Percentiles rank a stretch among this genome's conserved stretches.
Conservation (phyloP, 2,329 filamentous ascomycete species). For the Lecanicillium sp. region DNA sequence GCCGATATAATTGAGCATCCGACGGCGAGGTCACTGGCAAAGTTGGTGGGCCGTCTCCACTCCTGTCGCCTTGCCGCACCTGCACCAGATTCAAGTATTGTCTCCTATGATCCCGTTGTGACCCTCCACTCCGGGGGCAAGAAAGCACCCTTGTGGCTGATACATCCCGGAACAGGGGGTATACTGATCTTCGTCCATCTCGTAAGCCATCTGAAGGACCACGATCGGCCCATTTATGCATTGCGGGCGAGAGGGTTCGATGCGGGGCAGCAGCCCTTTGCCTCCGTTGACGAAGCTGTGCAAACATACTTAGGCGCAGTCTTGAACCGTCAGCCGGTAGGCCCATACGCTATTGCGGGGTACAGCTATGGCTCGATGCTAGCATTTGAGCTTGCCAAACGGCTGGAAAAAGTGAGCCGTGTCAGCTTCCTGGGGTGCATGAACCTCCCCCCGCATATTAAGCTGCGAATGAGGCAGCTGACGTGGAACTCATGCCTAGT, state of each 20-base stretch:
- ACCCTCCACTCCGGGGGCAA: constrained; percentile 22
- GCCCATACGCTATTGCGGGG: constrained; percentile 43
- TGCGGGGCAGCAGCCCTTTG: constrained; percentile 26
- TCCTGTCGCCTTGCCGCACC: too few species aligned
- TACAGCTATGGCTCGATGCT: constrained; percentile 43
- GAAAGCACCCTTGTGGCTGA: constrained; percentile 29
- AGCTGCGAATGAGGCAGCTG: too few species aligned
- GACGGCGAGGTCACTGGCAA: too few species aligned
- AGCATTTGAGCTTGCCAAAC: constrained; percentile 41
- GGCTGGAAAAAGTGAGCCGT: constrained; percentile 28
- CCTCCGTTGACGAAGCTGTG: constrained; percentile 28
- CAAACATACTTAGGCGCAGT: constrained; percentile 31
- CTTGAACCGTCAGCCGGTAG: constrained; percentile 31
- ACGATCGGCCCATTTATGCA: constrained; percentile 37
- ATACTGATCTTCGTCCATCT: constrained; percentile 31
- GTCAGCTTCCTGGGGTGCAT: too few species aligned
- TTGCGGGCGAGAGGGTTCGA: constrained; percentile 36
- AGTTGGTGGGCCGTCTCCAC: too few species aligned
- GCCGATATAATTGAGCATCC: too few species aligned
- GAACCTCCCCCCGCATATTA: too few species aligned
- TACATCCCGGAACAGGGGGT: constrained; percentile 34
- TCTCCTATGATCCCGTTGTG: constrained; percentile 29
- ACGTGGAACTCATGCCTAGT: too few species aligned
- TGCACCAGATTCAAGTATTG: too few species aligned
- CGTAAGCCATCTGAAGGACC: constrained; percentile 26